These are phyloP conservation scores for Hypoxylon fuscum DNA, from an alignment of 495 filamentous ascomycete species.

Conservation along the genomic window DNA sequence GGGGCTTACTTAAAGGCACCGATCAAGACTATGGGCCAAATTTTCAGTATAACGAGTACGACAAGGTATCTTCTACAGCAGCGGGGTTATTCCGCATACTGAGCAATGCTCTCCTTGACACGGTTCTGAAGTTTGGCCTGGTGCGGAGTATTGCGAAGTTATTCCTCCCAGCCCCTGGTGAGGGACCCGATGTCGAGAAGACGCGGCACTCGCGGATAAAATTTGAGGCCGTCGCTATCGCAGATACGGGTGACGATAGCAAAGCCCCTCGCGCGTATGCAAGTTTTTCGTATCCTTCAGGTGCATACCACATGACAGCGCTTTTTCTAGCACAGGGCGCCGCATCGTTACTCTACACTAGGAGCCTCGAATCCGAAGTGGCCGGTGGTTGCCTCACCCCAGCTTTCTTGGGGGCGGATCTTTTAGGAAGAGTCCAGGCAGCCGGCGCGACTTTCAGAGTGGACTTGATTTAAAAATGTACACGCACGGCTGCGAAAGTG, in stretches of 20 bases:
- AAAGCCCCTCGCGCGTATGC: conserved; percentile 19
- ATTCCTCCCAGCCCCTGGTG: conserved; percentile 20
- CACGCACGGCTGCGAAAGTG: too few relatives aligned
- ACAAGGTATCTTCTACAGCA: conserved; percentile 16
- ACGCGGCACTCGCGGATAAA: conserved; percentile 16
- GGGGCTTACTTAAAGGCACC: conserved; percentile 26
- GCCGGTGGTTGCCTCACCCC: conserved; percentile 33
- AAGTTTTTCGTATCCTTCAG: conserved; percentile 31
- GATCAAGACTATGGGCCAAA: conserved; percentile 17
- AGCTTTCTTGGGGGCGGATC: conserved; percentile 24
- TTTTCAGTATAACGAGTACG: conserved; percentile 33
- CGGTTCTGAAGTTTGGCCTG: not conserved
- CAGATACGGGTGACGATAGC: not conserved
- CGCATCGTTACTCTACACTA: conserved; percentile 28
- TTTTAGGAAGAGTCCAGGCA: conserved; percentile 16
- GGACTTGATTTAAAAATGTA: conserved; percentile 13
- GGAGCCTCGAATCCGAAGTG: conserved; percentile 8
- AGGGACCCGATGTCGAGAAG: conserved; percentile 31
- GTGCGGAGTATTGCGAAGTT: conserved; percentile 2
- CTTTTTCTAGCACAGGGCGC: conserved; percentile 24
- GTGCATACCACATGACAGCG: conserved; percentile 16
- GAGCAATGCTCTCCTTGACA: not conserved
- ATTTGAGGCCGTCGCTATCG: conserved; percentile 32
- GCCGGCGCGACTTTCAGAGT: conserved; percentile 20
- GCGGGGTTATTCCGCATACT: conserved; percentile 14